A percentile compares a stretch with the other conserved stretches of the same genome.
Conservation (phyloP, 495 filamentous ascomycete species). For the Umbilicaria muhlenbergii region DNA sequence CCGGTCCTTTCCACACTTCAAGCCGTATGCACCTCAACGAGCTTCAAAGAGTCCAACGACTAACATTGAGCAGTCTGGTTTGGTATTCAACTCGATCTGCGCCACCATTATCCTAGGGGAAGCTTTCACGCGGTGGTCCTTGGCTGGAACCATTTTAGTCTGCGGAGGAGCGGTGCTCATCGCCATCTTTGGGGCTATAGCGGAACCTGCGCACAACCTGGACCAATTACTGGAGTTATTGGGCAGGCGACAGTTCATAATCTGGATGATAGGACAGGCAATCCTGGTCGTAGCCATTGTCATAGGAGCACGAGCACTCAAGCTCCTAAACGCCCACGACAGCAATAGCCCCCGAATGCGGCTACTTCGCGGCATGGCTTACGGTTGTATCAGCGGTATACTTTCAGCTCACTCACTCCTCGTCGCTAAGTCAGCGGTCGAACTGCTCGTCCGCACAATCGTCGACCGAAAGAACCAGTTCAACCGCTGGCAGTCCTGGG, state of each 20-base stretch:
- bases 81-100: slow-evolving; percentile 97
- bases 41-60: neutral
- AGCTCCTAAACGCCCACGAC: slow-evolving; percentile 34
- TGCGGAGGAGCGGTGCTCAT: slow-evolving; percentile 77
- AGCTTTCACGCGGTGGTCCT: slow-evolving; percentile 82
- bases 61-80: slow-evolving; percentile 42
- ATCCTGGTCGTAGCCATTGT: slow-evolving; percentile 56
- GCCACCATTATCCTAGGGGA: slow-evolving; percentile 87
- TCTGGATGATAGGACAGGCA: slow-evolving; percentile 76
- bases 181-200: slow-evolving; percentile 83
- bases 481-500: slow-evolving; percentile 93
- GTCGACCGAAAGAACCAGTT: slow-evolving; percentile 86
- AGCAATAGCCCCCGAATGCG: slow-evolving; percentile 47
- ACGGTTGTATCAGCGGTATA: slow-evolving; percentile 80
- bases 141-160: slow-evolving; percentile 78
- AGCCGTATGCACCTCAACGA: slow-evolving; percentile 32
- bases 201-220: slow-evolving; percentile 84
- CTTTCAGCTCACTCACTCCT: slow-evolving; percentile 86
- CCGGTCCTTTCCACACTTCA: slow-evolving; percentile 92
- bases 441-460: slow-evolving; percentile 86
- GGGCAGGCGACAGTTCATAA: slow-evolving; percentile 56
- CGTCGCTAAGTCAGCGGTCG: slow-evolving; percentile 91
- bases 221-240: slow-evolving; percentile 68
- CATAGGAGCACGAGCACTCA: slow-evolving; percentile 37
- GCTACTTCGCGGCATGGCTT: slow-evolving; percentile 76